phyloP scores from a whole-genome alignment of 352 stramenopile genomes.

The Blastocystis sp. region DNA sequence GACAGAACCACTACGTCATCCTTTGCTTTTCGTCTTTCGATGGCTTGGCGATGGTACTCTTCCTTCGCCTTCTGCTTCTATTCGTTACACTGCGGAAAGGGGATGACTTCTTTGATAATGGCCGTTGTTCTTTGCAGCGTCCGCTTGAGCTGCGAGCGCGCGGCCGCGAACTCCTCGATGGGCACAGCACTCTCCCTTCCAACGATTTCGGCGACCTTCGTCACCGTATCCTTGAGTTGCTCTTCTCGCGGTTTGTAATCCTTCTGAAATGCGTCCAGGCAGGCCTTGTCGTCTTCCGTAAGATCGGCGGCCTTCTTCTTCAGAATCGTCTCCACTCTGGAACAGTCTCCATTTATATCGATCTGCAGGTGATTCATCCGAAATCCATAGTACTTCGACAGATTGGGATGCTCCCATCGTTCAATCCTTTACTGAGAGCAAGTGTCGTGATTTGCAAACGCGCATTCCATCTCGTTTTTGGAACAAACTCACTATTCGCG shows the following conservation, averaged over 20 bases:
- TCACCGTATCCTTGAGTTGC: conserved; percentile 8
- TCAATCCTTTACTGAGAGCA: no score
- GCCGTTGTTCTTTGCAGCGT: not conserved
- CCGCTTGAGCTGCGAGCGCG: not conserved
- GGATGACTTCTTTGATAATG: conserved; percentile 7
- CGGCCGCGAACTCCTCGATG: conserved; percentile 4
- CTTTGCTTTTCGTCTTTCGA: not conserved
- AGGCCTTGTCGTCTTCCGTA: conserved; percentile 37
- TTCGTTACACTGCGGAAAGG: not conserved
- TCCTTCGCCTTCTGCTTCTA: conserved; percentile 56
- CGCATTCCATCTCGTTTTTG: conserved; percentile 18
- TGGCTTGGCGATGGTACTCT: conserved; percentile 9
- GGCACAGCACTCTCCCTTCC: not conserved
- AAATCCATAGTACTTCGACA: not conserved
- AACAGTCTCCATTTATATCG: conserved; percentile 8
- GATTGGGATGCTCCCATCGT: not conserved
- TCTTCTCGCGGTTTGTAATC: not conserved
- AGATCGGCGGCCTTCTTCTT: conserved; percentile 64
- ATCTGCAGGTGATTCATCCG: not conserved
- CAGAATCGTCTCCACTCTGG: conserved; percentile 17
- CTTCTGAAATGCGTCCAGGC: not conserved
- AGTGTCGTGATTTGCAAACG: no score
- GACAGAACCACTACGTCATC: not conserved
- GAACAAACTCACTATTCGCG: conserved; percentile 21
- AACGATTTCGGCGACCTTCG: conserved; percentile 6